These are phyloP conservation scores for Schoenoplectus triqueter DNA, from an alignment of 202 grass and related monocot genomes.

Conservation along the genomic window DNA sequence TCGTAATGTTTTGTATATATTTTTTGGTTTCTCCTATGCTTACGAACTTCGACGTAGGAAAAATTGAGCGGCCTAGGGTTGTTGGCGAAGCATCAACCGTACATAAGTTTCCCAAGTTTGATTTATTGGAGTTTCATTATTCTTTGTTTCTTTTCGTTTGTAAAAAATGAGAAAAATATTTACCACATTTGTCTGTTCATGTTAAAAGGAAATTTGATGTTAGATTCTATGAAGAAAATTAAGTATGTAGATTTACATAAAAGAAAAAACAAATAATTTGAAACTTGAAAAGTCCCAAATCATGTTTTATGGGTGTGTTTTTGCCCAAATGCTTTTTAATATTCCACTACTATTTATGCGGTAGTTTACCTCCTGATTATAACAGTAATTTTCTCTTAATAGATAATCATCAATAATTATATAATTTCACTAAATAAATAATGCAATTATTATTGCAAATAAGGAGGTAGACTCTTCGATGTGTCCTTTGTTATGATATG, in stretches of 20 bases:
- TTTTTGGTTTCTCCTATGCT: background rate
- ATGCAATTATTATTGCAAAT: background rate
- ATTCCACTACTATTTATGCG: too few relatives aligned
- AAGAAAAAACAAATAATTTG: background rate
- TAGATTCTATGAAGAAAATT: background rate
- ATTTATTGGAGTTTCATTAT: background rate
- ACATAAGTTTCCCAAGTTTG: background rate
- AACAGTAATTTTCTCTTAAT: background rate
- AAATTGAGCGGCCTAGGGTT: background rate
- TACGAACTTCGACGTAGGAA: background rate
- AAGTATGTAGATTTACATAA: background rate
- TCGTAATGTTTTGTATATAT: background rate
- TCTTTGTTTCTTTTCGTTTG: background rate
- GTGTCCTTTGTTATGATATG: background rate
- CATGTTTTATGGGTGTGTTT: too few relatives aligned
- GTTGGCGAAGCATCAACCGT: background rate
- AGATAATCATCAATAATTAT: background rate
- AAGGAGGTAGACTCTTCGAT: background rate
- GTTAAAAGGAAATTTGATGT: too few relatives aligned
- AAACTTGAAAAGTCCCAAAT: too few relatives aligned
- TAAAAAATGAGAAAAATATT: background rate
- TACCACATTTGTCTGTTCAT: too few relatives aligned
- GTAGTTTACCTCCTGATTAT: too few relatives aligned
- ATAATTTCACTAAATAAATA: background rate
- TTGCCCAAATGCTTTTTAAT: too few relatives aligned